Evolutionary conservation across 768 basidiomycete genomes (phyloP), one percentile per base, ranked within the genome.

Genomic region (Rhodotorula toruloides): DNA sequence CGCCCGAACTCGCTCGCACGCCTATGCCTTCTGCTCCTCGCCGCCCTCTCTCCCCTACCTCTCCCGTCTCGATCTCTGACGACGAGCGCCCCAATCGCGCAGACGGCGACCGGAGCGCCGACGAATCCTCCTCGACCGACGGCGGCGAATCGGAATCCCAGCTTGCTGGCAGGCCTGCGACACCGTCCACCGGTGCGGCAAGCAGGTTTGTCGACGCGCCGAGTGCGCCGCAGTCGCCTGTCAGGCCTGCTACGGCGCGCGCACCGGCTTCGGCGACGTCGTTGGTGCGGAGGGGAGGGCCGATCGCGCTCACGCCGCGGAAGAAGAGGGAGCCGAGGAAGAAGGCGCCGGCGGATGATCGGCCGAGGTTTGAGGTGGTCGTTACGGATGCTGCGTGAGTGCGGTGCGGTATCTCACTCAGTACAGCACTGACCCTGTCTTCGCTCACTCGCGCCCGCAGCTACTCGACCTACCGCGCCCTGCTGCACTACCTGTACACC

Each of bases 401-500:
- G 43, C 37, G 22, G 11, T 3, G 0, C 16, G n/a, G 3, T 29
- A 5, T 13, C n/a, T 43, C 37, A 12, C 37, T 27, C 25, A 4
- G 32, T 27, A 17, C 11, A 19, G 14, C 1, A 22, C 31, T 44
- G 43, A 58, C 43, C n/a, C 7, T 22, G 4, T 22, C 4, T 19
- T 14, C n/a, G n/a, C n/a, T n/a, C n/a, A n/a, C n/a, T n/a, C n/a
- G n/a, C n/a, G n/a, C 12, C 8, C 74, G 75, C 17, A 76, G 79
- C 5, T 79, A 79, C 76, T 68, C 74, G 34, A 80, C 79, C 2
- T 80, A 77, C 75, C 77, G 76, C 67, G 77, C 78, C 8, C 73
- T 81, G 0, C 62, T 80, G 3, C 77, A 78, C 72, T 81, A 76
- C 71, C 74, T 81, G 31, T 81, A 81, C 71, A 80, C 79, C 62